A percentile compares a stretch with the other conserved stretches of the same genome.
phyloP scores from a whole-genome alignment of 176 grass and related monocot species.

The Triticum turgidum region DNA sequence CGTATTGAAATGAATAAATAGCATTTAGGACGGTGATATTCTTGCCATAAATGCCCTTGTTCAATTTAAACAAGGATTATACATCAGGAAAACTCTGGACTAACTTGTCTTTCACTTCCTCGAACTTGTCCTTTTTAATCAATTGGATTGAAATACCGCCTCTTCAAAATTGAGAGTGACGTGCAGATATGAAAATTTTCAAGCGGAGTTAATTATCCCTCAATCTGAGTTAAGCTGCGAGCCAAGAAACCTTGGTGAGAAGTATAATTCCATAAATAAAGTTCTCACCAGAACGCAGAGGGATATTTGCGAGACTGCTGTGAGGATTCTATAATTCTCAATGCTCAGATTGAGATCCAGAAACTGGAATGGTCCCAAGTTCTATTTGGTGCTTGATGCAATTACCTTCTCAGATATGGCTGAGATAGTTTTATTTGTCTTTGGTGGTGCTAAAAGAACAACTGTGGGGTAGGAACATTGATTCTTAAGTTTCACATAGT shows the following conservation, averaged over 20 bases:
- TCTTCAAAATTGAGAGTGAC: background rate
- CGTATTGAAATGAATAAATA: background rate
- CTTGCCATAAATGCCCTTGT: conserved; percentile 5
- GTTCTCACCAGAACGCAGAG: background rate
- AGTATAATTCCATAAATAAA: background rate
- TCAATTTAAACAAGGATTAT: background rate
- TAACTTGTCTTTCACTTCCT: background rate
- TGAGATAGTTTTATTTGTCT: background rate
- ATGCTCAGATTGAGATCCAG: background rate
- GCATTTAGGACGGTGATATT: conserved; percentile 24
- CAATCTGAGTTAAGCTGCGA: background rate
- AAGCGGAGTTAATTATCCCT: background rate
- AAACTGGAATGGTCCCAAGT: background rate
- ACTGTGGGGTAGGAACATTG: background rate
- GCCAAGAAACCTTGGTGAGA: background rate
- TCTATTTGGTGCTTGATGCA: background rate
- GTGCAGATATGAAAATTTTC: background rate
- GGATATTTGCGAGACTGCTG: background rate
- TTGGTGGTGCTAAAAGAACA: background rate
- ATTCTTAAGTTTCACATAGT: background rate
- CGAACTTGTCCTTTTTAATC: background rate
- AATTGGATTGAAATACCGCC: background rate
- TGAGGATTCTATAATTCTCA: background rate
- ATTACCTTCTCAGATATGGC: background rate
- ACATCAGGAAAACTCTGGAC: background rate